Conservation (phyloP, 2,329 filamentous ascomycete species). For the Colletotrichum eremochloae region DNA sequence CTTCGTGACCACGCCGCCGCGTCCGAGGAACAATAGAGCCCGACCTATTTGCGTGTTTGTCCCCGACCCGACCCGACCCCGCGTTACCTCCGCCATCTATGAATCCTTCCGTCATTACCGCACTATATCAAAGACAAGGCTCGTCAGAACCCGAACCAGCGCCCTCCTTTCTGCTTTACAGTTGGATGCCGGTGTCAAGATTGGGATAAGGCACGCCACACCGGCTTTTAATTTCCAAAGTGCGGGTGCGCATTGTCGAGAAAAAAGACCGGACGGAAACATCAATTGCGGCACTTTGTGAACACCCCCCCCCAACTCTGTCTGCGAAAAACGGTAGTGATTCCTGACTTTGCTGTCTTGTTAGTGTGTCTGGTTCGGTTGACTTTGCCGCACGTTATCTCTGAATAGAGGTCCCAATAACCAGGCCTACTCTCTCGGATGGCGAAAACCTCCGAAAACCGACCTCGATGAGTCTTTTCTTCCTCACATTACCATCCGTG, state of each 20-base stretch:
- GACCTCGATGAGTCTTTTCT: not conserved
- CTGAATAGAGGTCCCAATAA: not conserved
- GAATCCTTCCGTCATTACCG: conserved; percentile 11
- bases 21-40: not conserved
- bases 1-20: not conserved
- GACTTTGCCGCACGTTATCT: conserved; percentile 21
- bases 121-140: conserved; percentile 37
- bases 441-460: not conserved
- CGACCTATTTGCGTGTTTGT: not conserved
- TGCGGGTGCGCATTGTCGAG: conserved; percentile 17
- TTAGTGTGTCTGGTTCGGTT: conserved; percentile 1
- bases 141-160: conserved; percentile 4
- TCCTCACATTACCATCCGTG: conserved; percentile 5
- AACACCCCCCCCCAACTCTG: not conserved
- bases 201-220: conserved; percentile 18
- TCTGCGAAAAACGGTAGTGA: conserved; percentile 11
- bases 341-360: conserved; percentile 9
- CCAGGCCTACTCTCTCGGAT: not conserved
- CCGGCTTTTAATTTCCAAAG: conserved; percentile 12
- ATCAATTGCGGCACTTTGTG: conserved; percentile 21
- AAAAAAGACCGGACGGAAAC: conserved; percentile 41
- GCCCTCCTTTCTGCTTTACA: conserved; percentile 9
- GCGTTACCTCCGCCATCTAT: conserved; percentile 5
- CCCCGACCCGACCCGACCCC: not conserved
- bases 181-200: conserved; percentile 8